These are phyloP conservation scores for Eragrostis curvula DNA, from an alignment of 176 grass and related monocot species.

Conservation along the genomic window DNA sequence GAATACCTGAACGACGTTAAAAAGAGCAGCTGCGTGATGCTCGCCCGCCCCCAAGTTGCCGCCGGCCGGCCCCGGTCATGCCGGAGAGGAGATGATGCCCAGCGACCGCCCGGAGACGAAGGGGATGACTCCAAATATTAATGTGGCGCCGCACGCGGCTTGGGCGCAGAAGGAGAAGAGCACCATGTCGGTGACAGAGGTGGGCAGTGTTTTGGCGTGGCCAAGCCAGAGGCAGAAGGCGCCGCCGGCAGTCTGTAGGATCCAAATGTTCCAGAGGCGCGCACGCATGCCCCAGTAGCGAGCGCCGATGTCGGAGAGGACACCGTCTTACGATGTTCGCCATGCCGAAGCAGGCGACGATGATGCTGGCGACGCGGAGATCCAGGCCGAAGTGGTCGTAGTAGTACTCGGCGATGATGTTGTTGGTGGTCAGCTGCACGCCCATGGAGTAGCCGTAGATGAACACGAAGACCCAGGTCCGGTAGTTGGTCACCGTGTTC, in stretches of 20 bases:
- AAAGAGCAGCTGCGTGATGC: conserved; percentile 85
- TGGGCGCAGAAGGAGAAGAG: conserved; percentile 86
- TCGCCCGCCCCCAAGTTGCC: conserved; percentile 71
- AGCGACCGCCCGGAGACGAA: conserved; percentile 78
- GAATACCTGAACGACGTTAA: conserved; percentile 70
- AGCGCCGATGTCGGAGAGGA: conserved; percentile 63
- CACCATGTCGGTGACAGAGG: conserved; percentile 73
- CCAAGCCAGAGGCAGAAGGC: conserved; percentile 75
- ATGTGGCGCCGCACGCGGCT: conserved; percentile 77
- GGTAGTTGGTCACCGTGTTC: conserved; percentile 77
- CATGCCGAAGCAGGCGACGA: conserved; percentile 91
- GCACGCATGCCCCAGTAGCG: conserved; percentile 77
- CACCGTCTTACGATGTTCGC: conserved; percentile 73
- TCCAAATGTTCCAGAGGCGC: conserved; percentile 85
- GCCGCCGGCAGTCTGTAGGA: conserved; percentile 84
- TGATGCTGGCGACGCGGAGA: conserved; percentile 67
- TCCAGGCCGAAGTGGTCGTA: conserved; percentile 78
- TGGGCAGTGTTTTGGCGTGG: conserved; percentile 43
- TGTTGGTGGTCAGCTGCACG: conserved; percentile 87
- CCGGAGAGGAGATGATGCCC: conserved; percentile 73
- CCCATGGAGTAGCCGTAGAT: conserved; percentile 95
- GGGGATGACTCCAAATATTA: conserved; percentile 72
- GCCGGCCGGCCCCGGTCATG: conserved; percentile 67
- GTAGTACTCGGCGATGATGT: conserved; percentile 91
- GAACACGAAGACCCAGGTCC: conserved; percentile 86